Conservation (phyloP, 148 eudicot genomes). For the Dysphania ambrosioides region DNA sequence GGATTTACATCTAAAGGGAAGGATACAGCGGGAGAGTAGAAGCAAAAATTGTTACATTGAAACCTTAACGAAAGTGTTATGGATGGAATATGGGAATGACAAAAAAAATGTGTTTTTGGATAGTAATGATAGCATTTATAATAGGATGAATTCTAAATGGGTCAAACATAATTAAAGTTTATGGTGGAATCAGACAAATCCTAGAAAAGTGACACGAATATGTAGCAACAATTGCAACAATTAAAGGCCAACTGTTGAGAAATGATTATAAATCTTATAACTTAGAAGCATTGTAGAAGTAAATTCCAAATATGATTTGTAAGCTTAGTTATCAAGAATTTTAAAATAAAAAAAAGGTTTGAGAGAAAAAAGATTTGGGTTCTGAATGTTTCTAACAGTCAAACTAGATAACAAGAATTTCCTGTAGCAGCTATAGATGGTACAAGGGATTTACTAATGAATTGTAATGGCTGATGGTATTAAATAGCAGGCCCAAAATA, state of each 20-base stretch:
- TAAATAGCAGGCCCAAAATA: too few relatives aligned
- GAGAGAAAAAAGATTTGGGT: too few relatives aligned
- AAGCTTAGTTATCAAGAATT: background rate
- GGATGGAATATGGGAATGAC: background rate
- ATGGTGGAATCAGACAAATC: background rate
- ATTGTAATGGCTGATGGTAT: too few relatives aligned
- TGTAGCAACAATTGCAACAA: background rate
- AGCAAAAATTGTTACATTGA: background rate
- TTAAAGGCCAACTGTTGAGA: background rate
- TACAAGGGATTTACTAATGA: too few relatives aligned
- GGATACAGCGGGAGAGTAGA: background rate
- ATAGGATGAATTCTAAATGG: background rate
- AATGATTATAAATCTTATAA: background rate
- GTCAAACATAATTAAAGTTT: background rate
- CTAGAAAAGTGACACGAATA: background rate
- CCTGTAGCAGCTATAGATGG: too few relatives aligned
- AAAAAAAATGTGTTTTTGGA: background rate
- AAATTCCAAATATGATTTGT: background rate
- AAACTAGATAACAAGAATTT: too few relatives aligned
- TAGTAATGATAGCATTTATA: background rate
- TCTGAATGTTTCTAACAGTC: too few relatives aligned
- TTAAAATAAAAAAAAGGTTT: too few relatives aligned
- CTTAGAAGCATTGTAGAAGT: background rate
- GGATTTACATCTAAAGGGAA: background rate
- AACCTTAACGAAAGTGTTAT: background rate